Percentiles rank a stretch among this genome's conserved stretches.
Evolutionary conservation across 768 basidiomycete species (phyloP).

Genomic region (Psilocybe cyanescens): DNA sequence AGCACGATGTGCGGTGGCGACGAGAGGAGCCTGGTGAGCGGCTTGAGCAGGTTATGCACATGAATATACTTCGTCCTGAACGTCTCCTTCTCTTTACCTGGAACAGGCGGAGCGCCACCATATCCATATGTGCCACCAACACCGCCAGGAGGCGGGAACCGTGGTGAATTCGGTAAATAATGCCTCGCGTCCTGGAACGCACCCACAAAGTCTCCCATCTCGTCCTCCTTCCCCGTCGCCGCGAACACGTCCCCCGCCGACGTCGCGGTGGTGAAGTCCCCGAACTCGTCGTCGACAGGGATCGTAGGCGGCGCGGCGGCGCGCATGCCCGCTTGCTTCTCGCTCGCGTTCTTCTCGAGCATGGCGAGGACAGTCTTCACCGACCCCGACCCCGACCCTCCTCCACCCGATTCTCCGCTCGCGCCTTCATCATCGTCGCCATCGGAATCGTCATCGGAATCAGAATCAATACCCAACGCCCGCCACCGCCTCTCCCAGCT

Average conservation of each 20-base stretch:
- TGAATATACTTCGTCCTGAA: conserved; percentile 66
- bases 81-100: conserved; percentile 27
- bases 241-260: conserved; percentile 23
- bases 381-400: background rate
- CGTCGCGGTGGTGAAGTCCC: conserved; percentile 63
- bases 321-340: conserved; percentile 39
- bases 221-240: conserved; percentile 27
- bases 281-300: conserved; percentile 84
- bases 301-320: conserved; percentile 63
- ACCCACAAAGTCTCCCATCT: conserved; percentile 43
- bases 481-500: conserved; percentile 81
- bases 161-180: conserved; percentile 4
- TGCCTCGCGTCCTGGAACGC: conserved; percentile 21
- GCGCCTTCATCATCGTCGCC: background rate
- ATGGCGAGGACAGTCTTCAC: conserved; percentile 58
- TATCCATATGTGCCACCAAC: no score
- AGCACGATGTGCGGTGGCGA: conserved; percentile 72
- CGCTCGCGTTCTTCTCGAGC: conserved; percentile 52
- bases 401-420: background rate
- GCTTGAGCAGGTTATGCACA: conserved; percentile 65
- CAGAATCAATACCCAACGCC: conserved; percentile 54
- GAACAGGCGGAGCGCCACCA: no score
- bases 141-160: background rate
- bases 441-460: conserved; percentile 19
- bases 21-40: conserved; percentile 59